phyloP scores from a whole-genome alignment of 2,329 filamentous ascomycete genomes.

The Nemania sp. region DNA sequence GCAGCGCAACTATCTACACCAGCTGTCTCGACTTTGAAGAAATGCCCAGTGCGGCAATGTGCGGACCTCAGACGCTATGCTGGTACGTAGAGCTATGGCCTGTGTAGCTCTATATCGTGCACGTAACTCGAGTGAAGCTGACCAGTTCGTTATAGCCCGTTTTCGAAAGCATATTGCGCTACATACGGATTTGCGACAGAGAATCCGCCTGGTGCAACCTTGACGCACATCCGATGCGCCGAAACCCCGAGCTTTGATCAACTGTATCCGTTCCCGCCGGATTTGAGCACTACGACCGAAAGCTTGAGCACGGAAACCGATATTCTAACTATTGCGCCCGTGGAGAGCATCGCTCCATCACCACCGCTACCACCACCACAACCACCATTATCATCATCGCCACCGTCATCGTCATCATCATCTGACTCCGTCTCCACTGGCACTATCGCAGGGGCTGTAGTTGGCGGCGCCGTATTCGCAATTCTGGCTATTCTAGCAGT shows the following conservation, averaged over 20 bases:
- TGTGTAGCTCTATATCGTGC: neutral
- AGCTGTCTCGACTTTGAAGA: slow-evolving; percentile 34
- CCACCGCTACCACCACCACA: too few relatives aligned
- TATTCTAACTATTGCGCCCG: neutral
- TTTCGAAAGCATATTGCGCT: slow-evolving; percentile 32
- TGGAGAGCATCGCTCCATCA: neutral
- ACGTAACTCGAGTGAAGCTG: neutral
- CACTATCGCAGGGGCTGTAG: slow-evolving; percentile 12
- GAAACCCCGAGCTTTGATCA: slow-evolving; percentile 32
- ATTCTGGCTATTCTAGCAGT: neutral
- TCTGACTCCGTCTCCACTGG: slow-evolving; percentile 1
- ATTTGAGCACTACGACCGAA: slow-evolving; percentile 25
- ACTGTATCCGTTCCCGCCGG: slow-evolving; percentile 37
- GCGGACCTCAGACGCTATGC: slow-evolving; percentile 37
- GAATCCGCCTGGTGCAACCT: slow-evolving; percentile 28
- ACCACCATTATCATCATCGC: slow-evolving; percentile 5
- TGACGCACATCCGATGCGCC: slow-evolving; percentile 37
- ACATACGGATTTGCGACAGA: slow-evolving; percentile 35
- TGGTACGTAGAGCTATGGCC: slow-evolving; percentile 33
- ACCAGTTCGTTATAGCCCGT: slow-evolving; percentile 23
- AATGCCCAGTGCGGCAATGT: slow-evolving; percentile 26
- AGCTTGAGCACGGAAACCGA: neutral
- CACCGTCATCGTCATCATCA: slow-evolving; percentile 3
- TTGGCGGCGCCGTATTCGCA: slow-evolving; percentile 11
- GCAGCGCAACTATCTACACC: slow-evolving; percentile 37